A percentile compares a stretch with the other conserved stretches of the same genome.
phyloP scores from a whole-genome alignment of 2,329 filamentous ascomycete species.

The Colletotrichum sp. region DNA sequence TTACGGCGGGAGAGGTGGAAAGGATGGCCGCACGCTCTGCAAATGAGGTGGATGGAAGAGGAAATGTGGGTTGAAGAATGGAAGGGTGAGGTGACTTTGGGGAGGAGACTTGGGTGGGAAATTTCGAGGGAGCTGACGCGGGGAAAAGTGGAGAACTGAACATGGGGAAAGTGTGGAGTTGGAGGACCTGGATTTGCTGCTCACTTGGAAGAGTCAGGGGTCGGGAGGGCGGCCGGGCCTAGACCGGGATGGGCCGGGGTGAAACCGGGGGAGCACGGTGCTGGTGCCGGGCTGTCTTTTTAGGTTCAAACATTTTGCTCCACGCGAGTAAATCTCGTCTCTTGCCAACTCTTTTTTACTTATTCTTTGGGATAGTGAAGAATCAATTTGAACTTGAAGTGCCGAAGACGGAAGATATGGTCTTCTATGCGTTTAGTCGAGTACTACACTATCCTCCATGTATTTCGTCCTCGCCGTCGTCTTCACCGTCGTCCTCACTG shows the following conservation, averaged over 20 bases:
- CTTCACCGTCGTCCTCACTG: too few species aligned
- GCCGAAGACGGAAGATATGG: neutral
- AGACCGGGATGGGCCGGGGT: neutral
- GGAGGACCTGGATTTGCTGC: neutral
- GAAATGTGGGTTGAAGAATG: slow-evolving; percentile 2
- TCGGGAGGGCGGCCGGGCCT: neutral
- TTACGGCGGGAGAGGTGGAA: neutral
- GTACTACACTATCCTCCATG: neutral
- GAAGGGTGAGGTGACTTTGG: neutral
- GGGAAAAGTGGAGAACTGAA: neutral
- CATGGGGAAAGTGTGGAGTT: neutral
- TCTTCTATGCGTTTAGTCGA: too few species aligned
- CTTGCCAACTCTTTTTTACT: neutral
- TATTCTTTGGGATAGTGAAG: too few species aligned
- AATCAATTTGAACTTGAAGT: rapidly evolving
- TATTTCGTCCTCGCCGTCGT: neutral
- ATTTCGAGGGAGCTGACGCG: neutral
- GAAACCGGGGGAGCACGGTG: neutral
- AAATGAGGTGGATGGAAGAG: neutral
- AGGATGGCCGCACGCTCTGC: neutral
- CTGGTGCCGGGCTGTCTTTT: neutral
- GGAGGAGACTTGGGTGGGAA: neutral
- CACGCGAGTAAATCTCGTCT: rapidly evolving
- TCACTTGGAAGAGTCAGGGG: neutral
- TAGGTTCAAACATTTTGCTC: neutral